Base-by-base conservation (phyloP, 2,329 filamentous ascomycete genomes). In the Xylariaceae sp. region DNA sequence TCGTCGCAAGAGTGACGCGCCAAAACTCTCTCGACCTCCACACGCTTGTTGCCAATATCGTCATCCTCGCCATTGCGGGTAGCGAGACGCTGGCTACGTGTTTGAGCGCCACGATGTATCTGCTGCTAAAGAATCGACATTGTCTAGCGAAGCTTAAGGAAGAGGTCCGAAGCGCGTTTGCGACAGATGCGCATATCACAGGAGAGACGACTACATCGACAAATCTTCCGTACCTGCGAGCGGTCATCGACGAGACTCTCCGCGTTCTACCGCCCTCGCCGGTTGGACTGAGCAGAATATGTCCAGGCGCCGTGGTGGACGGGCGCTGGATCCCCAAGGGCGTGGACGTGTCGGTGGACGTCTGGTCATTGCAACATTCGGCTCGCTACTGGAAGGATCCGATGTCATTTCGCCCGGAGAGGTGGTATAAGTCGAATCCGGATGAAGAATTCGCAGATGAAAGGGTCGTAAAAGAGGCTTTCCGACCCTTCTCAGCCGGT, bases 31-130 rank as follows among this genome's bases (percentile, higher is more conserved):
- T 24, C 11, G 21, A 24, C 11, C 7, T 7, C 6, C 6, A 6
- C 6, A 11, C 21, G 7, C 21, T 24, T 6, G 11, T 24, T 7
- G 6, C 21, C 21, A 24, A 24, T 11, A 24, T 24, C 11, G 21
- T 24, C 21, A 24, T 7, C 11, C 21, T 24, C 6, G 6, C 72
- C 28, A 50, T 66, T 6, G 69, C 69, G 6, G 69, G 71, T 3
- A 66, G 64, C 1, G 70, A 74, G 48, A 74, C 70, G 2, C 70
- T 68, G 0, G 67, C 70, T 0, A 70, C 67, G 0, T 52, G 64
- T 0, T 53, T 73, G 3, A 48, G 59, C 38, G 48, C 62, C 41
- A 44, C 57, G 40, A 52, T 57, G 0, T 72, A 59, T 34, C 54
- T 63, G 12, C 52, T 73, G 3, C 48, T 67, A 7, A 55, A 53